A percentile compares a stretch with the other conserved stretches of the same genome.
Conservation (phyloP, 306 rosid genomes). For the Prinsepia uniflora region DNA sequence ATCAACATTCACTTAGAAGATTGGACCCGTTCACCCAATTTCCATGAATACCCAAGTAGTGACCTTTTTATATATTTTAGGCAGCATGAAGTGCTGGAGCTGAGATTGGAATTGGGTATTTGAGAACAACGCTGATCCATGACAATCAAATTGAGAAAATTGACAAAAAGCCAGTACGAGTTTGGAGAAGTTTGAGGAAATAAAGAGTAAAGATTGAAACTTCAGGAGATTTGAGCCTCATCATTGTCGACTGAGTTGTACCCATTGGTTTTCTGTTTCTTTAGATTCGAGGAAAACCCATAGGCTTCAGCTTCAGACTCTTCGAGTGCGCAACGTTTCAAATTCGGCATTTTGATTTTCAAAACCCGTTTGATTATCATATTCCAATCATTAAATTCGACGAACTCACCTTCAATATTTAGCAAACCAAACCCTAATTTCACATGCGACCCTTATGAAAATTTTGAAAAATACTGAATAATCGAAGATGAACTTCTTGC, state of each 20-base stretch:
- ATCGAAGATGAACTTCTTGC: too few species aligned
- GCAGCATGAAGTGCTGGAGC: too few species aligned
- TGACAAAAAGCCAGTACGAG: too few species aligned
- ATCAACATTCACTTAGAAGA: slow-evolving; percentile 17
- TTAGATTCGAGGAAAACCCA: slow-evolving; percentile 36
- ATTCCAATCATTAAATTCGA: slow-evolving; percentile 28
- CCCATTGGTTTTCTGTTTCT: slow-evolving; percentile 51
- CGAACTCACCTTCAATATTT: neutral
- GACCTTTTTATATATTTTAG: slow-evolving; percentile 18
- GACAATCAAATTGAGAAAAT: too few species aligned
- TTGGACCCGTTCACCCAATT: slow-evolving; percentile 14
- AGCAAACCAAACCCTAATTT: slow-evolving; percentile 55
- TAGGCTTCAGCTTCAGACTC: slow-evolving; percentile 42
- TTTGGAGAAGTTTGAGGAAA: too few species aligned
- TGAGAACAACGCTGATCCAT: too few species aligned
- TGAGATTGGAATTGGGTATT: too few species aligned
- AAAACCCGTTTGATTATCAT: slow-evolving; percentile 69
- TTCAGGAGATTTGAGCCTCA: too few species aligned
- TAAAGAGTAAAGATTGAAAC: too few species aligned
- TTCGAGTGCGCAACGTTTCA: slow-evolving; percentile 75
- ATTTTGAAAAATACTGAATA: slow-evolving; percentile 16
- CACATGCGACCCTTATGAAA: slow-evolving; percentile 21
- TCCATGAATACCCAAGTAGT: slow-evolving; percentile 20
- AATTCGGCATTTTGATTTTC: slow-evolving; percentile 78
- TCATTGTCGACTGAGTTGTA: slow-evolving; percentile 33